Evolutionary conservation across 164 flowering plant species (phyloP), one percentile per base, ranked within the genome.

Genomic region (Paratinospora sagittata): DNA sequence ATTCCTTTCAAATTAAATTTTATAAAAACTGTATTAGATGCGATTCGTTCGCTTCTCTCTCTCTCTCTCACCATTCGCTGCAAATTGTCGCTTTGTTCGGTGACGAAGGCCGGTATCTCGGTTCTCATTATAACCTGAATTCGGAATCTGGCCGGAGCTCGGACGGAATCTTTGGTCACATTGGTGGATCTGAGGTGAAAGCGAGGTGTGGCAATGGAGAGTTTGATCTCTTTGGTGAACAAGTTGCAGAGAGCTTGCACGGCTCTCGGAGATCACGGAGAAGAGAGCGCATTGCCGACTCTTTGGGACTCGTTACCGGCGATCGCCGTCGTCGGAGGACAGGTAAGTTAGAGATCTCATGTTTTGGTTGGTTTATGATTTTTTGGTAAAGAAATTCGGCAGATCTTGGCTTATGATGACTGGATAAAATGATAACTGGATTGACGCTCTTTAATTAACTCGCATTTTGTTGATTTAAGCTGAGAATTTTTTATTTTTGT

Each of bases 281-380:
- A 92, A n/a, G 88, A 84, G 58, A 83, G 84, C 67, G 85, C 97
- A 10, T 70, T 92, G 78, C 97, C 98, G 13, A 89, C 97, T 63
- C 89, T 94, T 0, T 94, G 98, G 98, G 98, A 94, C 79, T 87
- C 98, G 8, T 73, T 94, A 52, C 98, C 98, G 4, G 77, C 98
- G 7, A 89, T 94, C 61, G 98, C 96, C 62, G 97, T 94, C 73
- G 97, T 94, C 72, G 98, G 98, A 58, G 98, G 98, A 43, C 98
- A 94, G 97, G 98, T 94, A 62, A 55, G 10, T 21, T 73, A 47
- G 41, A 45, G 73, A 66, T 80, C 67, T 63, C 57, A 11, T 36
- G 14, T 27, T 64, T 36, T 2, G 64, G 11, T 49, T 63, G 43
- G 5, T 39, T 39, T 17, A 23, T 33, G 0, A 23, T 73, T 49